Base-by-base conservation (phyloP, 2,329 filamentous ascomycete genomes). In the Clarireedia sp. region DNA sequence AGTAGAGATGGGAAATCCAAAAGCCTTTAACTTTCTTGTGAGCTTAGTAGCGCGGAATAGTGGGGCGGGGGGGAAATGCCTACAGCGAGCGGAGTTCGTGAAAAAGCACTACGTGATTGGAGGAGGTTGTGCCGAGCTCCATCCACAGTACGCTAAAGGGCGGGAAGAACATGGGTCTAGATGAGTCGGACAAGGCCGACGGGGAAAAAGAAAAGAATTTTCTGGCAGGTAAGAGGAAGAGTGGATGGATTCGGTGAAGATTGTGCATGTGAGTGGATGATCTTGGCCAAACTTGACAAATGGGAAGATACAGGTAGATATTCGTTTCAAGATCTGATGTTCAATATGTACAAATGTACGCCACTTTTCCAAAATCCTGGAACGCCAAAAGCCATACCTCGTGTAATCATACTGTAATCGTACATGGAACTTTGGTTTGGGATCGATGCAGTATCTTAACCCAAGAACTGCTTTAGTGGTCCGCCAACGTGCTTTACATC, bases 401-500 rank as follows among this genome's bases (percentile, higher is more conserved):
- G 33, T 54, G 33, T 19, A 41, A n/a, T 54, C 23, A 48, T 48
- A 38, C 44, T 14, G 23, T 48, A 45, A 48, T 29, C 48, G 40
- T 24, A 54, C n/a, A 26, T 19, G 17, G 33, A 16, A 8, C 26
- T 54, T 5, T 26, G 7, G 17, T 41, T 41, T 5, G 5, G 29
- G 44, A 38, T n/a, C 24, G 14, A 19, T 43, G 37, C 9, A 23
- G 12, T 23, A 44, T 23, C n/a, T 55, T 21, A 55, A 24, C 78
- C 80, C 63, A 99, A 70, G 70, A 99, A 99, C 63, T 80, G 80
- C 64, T 83, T 84, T 47, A 99, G 74, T 49, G 85, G 88, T 0
- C 90, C 90, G 3, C 94, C 94, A 49, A 99, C 89, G 64, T 96
- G 87, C 73, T 96, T 85, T 56, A 97, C 73, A 72, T 99, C 94